Conservation (phyloP, 2,329 filamentous ascomycete genomes). For the Penicillium freii region DNA sequence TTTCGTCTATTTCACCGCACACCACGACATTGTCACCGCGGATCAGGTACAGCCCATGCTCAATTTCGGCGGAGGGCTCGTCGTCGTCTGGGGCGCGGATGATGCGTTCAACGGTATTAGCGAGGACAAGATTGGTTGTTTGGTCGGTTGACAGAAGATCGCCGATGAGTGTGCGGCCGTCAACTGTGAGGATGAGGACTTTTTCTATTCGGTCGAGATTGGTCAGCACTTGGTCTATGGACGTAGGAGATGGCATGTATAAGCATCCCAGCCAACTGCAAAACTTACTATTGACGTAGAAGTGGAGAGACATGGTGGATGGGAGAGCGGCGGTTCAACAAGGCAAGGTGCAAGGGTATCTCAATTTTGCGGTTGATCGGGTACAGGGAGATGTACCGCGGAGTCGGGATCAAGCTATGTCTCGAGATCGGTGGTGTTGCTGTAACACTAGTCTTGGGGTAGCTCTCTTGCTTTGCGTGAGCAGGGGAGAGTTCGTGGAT, state of each 20-base stretch:
- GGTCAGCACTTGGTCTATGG: conserved; percentile 3
- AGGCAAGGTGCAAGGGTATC: background rate
- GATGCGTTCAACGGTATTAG: conserved; percentile 80
- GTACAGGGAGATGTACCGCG: background rate
- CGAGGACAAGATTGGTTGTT: conserved; percentile 86
- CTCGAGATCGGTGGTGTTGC: background rate
- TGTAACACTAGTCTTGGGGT: background rate
- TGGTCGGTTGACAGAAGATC: conserved; percentile 84
- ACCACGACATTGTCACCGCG: conserved; percentile 92
- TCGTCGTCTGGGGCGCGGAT: conserved; percentile 82
- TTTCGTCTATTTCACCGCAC: conserved; percentile 84
- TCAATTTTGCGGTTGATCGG: background rate
- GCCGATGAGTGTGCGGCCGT: conserved; percentile 82
- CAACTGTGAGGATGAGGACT: conserved; percentile 85
- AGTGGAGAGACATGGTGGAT: conserved; percentile 52
- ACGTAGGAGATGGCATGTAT: background rate
- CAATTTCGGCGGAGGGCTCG: conserved; percentile 75
- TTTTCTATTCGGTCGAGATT: conserved; percentile 61
- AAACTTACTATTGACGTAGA: conserved; percentile 54
- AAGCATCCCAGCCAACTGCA: background rate
- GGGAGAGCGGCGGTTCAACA: background rate
- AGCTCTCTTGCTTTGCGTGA: background rate
- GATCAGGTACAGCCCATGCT: conserved; percentile 85
- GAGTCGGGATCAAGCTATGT: background rate
- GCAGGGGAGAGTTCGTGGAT: background rate